Evolutionary conservation across 2,329 filamentous ascomycete species (phyloP), one percentile per base, ranked within the genome.

Genomic region (Zymoseptoria crescenta): DNA sequence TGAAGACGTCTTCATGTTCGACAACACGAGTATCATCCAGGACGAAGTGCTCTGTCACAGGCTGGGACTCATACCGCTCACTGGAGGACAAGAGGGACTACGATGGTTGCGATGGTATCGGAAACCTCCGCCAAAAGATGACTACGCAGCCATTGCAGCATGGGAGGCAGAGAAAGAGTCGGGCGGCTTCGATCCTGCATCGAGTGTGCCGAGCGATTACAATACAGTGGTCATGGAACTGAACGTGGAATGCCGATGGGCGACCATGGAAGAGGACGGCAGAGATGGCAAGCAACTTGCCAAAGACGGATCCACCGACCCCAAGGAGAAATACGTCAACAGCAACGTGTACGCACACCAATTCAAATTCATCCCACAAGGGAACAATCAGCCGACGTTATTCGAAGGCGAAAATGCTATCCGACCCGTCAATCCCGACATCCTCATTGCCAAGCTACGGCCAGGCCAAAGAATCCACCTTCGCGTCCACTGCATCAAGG

Each of bases 11-110:
- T 99, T 88, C 77, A 86, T 97, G 64, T 84, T 90, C 73, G 95
- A 96, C 80, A 99, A 99, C 80, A 97, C 93, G 55, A 96, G 91
- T 4, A 91, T 99, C 41, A 94, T 99, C 70, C 93, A 97, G 74
- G 94, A 99, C 73, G 94, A 99, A 79, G 93, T 99, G 4, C 86
- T 99, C 55, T 87, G 92, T 16, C 89, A 94, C 74, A 84, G 94
- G 51, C 81, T 99, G 30, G 94, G 94, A 60, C 84, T 99, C 52
- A 88, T 99, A 57, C 94, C 95, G 19, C 87, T 99, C 67, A 88
- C 87, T 65, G 94, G 90, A 65, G 84, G 85, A 62, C 84, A 86
- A 64, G 82, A 88, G 57, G 92, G 89, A 55, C 80, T 99, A 57
- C 84, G 87, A 67, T 92, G 86, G 79, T 81, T 97, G 77, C 86